A percentile compares a stretch with the other conserved stretches of the same genome.
phyloP scores from a whole-genome alignment of 2,329 filamentous ascomycete genomes.

The Fusarium burgessii region DNA sequence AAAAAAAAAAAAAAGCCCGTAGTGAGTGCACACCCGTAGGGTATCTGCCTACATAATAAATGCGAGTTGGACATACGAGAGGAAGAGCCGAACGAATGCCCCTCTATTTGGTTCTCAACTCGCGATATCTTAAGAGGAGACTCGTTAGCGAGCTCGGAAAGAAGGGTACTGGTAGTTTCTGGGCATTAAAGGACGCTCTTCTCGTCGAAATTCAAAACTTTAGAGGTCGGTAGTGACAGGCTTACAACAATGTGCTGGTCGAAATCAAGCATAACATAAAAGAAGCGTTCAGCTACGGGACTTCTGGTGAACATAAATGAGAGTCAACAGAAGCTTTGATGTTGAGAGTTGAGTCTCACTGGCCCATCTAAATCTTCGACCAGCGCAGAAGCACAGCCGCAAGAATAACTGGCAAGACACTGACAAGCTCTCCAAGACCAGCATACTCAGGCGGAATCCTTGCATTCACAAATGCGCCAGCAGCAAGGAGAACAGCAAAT shows the following conservation, averaged over 20 bases:
- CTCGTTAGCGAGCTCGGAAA: not conserved
- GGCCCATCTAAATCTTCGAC: constrained; percentile 37
- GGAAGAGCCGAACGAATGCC: not conserved
- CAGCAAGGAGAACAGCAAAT: constrained; percentile 74
- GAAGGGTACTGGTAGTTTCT: not conserved
- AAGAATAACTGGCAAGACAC: constrained; percentile 75
- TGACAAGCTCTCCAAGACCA: constrained; percentile 78
- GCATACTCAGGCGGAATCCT: constrained; percentile 71
- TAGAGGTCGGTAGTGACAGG: constrained; percentile 29
- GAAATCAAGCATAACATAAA: not conserved
- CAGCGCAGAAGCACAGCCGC: constrained; percentile 45
- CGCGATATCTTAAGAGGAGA: not conserved
- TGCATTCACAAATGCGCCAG: constrained; percentile 70
- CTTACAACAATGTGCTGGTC: constrained; percentile 11
- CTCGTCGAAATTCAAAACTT: not conserved
- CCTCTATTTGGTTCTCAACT: not conserved
- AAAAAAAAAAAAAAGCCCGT: not conserved
- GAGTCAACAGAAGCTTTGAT: constrained; percentile 6
- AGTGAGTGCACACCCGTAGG: not conserved
- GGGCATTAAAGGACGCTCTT: not conserved
- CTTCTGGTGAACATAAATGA: constrained; percentile 6
- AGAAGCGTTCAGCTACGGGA: not conserved
- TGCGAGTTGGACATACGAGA: not conserved
- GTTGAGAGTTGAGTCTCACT: not conserved
- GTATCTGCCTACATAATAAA: not conserved